Conservation (phyloP, 306 rosid genomes). For the Adenanthera pavonina region DNA sequence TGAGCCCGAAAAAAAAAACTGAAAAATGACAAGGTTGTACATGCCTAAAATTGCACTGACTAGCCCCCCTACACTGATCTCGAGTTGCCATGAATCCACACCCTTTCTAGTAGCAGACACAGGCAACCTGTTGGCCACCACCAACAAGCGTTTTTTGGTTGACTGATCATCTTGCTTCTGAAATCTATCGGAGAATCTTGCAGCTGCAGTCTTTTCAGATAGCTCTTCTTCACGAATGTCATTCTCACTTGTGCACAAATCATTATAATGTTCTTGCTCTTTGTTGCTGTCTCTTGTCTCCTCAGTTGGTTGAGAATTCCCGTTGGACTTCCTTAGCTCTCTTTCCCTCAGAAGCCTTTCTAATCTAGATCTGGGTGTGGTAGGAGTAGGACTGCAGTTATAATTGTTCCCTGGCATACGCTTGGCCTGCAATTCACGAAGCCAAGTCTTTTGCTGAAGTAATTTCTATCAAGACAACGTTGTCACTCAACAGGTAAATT, state of each 20-base stretch:
- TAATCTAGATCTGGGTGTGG: constrained; percentile 79
- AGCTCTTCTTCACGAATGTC: constrained; percentile 61
- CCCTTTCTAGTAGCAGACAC: constrained; percentile 90
- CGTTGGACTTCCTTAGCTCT: constrained; percentile 73
- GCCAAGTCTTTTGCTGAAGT: constrained; percentile 6
- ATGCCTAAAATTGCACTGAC: constrained; percentile 97
- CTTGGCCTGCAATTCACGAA: constrained; percentile 47
- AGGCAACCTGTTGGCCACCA: constrained; percentile 93
- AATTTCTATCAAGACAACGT: constrained; percentile 21
- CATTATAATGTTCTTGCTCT: constrained; percentile 53
- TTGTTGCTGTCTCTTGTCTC: constrained; percentile 57
- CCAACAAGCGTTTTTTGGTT: constrained; percentile 75
- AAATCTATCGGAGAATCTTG: constrained; percentile 51
- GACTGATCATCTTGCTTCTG: constrained; percentile 65
- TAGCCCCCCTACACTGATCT: constrained; percentile 90
- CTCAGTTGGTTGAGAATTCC: constrained; percentile 45
- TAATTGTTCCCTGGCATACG: constrained; percentile 76
- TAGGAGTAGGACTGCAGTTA: constrained; percentile 63
- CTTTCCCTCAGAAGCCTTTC: constrained; percentile 97
- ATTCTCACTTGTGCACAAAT: constrained; percentile 40
- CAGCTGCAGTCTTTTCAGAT: constrained; percentile 46
- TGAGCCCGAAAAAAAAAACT: constrained; percentile 12
- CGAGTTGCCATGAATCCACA: constrained; percentile 83
- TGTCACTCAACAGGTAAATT: constrained; percentile 6
- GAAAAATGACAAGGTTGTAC: constrained; percentile 41